phyloP scores from a whole-genome alignment of 2,329 filamentous ascomycete genomes.

The Fusarium sp. region DNA sequence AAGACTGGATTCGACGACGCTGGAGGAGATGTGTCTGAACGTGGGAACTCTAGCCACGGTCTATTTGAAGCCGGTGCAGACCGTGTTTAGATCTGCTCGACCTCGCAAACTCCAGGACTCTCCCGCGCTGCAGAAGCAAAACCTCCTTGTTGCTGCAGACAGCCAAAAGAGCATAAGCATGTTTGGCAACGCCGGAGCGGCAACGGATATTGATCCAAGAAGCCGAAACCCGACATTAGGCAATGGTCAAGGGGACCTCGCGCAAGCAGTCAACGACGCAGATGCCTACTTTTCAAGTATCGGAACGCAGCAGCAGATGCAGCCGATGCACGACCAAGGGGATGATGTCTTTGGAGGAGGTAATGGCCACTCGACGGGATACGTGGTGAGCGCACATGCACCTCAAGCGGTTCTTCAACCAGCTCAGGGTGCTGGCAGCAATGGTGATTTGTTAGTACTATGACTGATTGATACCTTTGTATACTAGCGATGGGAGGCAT shows the following conservation, averaged over 20 bases:
- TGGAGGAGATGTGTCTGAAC: conserved; percentile 97
- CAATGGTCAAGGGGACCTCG: conserved; percentile 60
- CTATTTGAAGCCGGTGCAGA: conserved; percentile 96
- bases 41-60: conserved; percentile 96
- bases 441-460: conserved; percentile 76
- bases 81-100: conserved; percentile 91
- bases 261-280: conserved; percentile 81
- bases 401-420: conserved; percentile 80
- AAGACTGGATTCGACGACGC: conserved; percentile 86
- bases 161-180: conserved; percentile 68
- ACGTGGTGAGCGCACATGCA: conserved; percentile 84
- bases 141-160: conserved; percentile 63
- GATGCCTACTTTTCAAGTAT: conserved; percentile 89
- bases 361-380: conserved; percentile 62
- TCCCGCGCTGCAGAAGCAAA: conserved; percentile 82
- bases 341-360: conserved; percentile 71
- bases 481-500: conserved; percentile 30
- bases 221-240: conserved; percentile 43
- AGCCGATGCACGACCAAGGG: conserved; percentile 71
- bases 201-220: conserved; percentile 60
- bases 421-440: conserved; percentile 68
- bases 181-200: conserved; percentile 63
- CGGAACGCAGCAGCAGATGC: conserved; percentile 78
- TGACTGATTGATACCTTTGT: conserved; percentile 48
- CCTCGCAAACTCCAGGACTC: conserved; percentile 82